These are phyloP conservation scores for Microdochium trichocladiopsis DNA, from an alignment of 2,329 filamentous ascomycete species.

Conservation along the genomic window DNA sequence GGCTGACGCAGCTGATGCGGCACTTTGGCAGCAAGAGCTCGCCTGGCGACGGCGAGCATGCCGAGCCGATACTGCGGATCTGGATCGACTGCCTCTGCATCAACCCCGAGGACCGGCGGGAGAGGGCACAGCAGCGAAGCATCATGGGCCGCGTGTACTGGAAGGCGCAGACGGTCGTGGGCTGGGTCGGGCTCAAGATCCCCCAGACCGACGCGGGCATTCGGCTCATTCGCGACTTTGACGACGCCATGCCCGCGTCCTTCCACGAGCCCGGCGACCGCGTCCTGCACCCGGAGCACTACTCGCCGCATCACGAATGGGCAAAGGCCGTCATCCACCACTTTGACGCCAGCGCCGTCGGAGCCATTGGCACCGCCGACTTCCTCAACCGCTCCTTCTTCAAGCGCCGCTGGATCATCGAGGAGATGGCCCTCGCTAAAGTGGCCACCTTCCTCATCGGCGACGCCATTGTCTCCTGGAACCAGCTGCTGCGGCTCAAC, in stretches of 20 bases:
- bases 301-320: slow-evolving; percentile 23
- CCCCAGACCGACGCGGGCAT: slow-evolving; percentile 18
- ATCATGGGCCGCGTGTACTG: slow-evolving; percentile 2
- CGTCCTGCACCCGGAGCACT: slow-evolving; percentile 23
- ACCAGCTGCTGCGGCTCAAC: slow-evolving; percentile 24
- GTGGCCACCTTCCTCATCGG: slow-evolving; percentile 22
- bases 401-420: slow-evolving; percentile 27
- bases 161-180: slow-evolving; percentile 18
- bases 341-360: slow-evolving; percentile 2
- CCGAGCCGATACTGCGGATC: slow-evolving; percentile 3
- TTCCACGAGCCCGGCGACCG: slow-evolving; percentile 26
- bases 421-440: slow-evolving; percentile 24
- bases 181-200: slow-evolving; percentile 22
- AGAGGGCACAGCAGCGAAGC: slow-evolving; percentile 1
- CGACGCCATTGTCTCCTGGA: slow-evolving; percentile 27
- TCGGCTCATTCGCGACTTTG: slow-evolving; percentile 16
- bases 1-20: slow-evolving; percentile 5
- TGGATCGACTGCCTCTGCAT: slow-evolving; percentile 7
- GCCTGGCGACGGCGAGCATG: background rate
- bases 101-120: slow-evolving; percentile 3
- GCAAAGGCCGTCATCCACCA: slow-evolving; percentile 15
- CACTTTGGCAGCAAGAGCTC: slow-evolving; percentile 3
- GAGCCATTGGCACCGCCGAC: slow-evolving; percentile 12
- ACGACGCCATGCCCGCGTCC: slow-evolving; percentile 19
- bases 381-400: slow-evolving; percentile 25